Evolutionary conservation across 2,329 filamentous ascomycete genomes (phyloP), one percentile per base, ranked within the genome.

Genomic region (Exophiala lecanii-corni): DNA sequence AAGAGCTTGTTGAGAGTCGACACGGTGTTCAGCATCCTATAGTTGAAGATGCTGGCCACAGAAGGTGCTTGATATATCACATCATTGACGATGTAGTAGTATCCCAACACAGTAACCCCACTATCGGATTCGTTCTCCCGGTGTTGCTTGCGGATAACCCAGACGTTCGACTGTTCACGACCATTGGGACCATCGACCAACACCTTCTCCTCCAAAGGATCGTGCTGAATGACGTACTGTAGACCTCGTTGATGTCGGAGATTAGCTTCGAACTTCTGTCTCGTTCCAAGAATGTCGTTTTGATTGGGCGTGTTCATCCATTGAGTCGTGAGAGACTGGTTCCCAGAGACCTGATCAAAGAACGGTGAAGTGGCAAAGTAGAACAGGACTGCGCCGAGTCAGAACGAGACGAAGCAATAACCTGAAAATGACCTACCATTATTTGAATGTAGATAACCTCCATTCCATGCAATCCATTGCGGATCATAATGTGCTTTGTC

Each of bases 331-430:
- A 77, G 63, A 7, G 76, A 68, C 49, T 73, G 72, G 62, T 82
- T 82, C 60, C 81, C 81, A 47, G 74, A 78, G 10, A 69, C 72
- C 17, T 66, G 62, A 49, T 82, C 79, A 60, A 79, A 81, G 66
- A 80, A 82, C n/a, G 76, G 76, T 2, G 76, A 79, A 53, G 75
- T 69, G 43, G 70, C 69, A 58, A 83, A 80, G 61, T 82, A 82
- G 57, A 75, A 77, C 41, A 81, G 71, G 32, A 82, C 70, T 77
- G 39, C 4, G 9, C 4, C 10, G 4, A 33, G 47, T 34, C 46
- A 47, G 28, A 26, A 21, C 13, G n/a, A 37, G 28, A 39, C 9
- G 28, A 12, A 19, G 7, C 17, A 36, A 18, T 15, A 12, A 28
- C 4, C n/a, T n/a, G 20, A 19, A 17, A 9, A 21, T n/a, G 28